A percentile compares a stretch with the other conserved stretches of the same genome.
These are phyloP conservation scores for Lichtheimia ramosa DNA, from an alignment of 371 early-diverging fungal species.

Conservation along the genomic window DNA sequence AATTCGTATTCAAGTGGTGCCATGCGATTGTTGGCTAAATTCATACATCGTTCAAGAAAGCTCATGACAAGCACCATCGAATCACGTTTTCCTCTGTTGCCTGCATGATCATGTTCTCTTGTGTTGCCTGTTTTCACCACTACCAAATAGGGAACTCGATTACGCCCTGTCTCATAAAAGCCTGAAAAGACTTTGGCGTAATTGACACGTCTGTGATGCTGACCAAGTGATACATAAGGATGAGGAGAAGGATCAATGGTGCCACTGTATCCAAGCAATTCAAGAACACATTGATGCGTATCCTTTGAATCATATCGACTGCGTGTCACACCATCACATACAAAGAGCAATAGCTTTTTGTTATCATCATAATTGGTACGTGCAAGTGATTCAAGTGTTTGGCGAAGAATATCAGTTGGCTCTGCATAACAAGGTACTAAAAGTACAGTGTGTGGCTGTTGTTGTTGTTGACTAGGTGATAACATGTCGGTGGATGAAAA, in stretches of 20 bases:
- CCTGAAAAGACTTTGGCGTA: slow-evolving; percentile 49
- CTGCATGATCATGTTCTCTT: slow-evolving; percentile 29
- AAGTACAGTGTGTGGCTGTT: slow-evolving; percentile 37
- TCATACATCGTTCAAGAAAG: slow-evolving; percentile 50
- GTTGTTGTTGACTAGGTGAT: slow-evolving; percentile 4
- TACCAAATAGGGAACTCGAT: slow-evolving; percentile 49
- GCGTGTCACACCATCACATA: slow-evolving; percentile 42
- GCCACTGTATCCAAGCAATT: slow-evolving; percentile 42
- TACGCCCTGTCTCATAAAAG: slow-evolving; percentile 41
- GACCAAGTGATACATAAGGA: slow-evolving; percentile 40
- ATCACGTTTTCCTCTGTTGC: slow-evolving; percentile 51
- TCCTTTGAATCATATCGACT: slow-evolving; percentile 25
- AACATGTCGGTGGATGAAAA: slow-evolving; percentile 28
- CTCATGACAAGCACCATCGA: slow-evolving; percentile 36
- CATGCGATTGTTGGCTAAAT: slow-evolving; percentile 37
- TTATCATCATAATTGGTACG: slow-evolving; percentile 44
- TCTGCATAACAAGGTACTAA: slow-evolving; percentile 49
- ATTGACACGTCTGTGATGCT: slow-evolving; percentile 27
- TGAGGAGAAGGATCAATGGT: slow-evolving; percentile 36
- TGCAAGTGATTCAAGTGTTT: slow-evolving; percentile 49
- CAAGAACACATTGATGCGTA: slow-evolving; percentile 33
- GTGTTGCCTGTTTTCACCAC: slow-evolving; percentile 43
- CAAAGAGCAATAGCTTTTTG: slow-evolving; percentile 50
- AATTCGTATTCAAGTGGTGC: slow-evolving; percentile 46
- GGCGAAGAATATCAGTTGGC: slow-evolving; percentile 36